A percentile compares a stretch with the other conserved stretches of the same genome.
Evolutionary conservation across 139 green algal genomes (phyloP).

Genomic region (Coelastrella sp.): DNA sequence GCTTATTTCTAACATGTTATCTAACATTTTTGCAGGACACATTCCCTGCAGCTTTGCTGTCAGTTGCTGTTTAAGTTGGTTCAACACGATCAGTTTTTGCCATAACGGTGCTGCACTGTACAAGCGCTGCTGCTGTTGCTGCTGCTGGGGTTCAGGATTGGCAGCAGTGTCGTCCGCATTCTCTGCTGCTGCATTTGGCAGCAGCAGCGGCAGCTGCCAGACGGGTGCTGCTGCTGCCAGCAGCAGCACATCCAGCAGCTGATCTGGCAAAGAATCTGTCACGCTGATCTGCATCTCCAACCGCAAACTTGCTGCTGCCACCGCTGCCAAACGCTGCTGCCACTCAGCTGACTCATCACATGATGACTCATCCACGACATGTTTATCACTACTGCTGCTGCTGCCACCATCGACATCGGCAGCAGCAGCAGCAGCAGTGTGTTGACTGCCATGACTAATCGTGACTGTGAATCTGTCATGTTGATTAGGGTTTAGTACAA

Average conservation of each 20-base stretch:
- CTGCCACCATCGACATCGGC: neutral
- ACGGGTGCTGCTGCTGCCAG: constrained; percentile 4
- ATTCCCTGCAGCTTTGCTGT: constrained; percentile 26
- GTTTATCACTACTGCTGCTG: neutral
- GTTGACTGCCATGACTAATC: neutral
- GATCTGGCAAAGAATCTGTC: neutral
- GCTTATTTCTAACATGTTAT: neutral
- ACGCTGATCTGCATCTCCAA: constrained; percentile 27
- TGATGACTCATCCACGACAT: neutral
- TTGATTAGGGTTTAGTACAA: constrained; percentile 51
- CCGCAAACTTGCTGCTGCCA: constrained; percentile 10
- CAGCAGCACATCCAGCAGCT: constrained; percentile 47
- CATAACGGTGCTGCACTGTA: neutral
- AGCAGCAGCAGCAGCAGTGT: neutral
- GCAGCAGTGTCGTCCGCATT: neutral
- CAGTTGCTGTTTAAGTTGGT: constrained; percentile 40
- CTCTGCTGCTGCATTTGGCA: neutral
- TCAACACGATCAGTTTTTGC: neutral
- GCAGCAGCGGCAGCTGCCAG: constrained; percentile 14
- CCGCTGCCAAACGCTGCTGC: neutral
- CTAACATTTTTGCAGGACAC: neutral
- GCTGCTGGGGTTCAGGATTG: constrained; percentile 17
- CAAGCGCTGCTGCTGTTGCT: constrained; percentile 9
- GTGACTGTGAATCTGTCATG: constrained; percentile 50
- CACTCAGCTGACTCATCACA: constrained; percentile 35